Evolutionary conservation across 2,329 filamentous ascomycete species (phyloP), one percentile per base, ranked within the genome.

Genomic region (Calonectria montana): DNA sequence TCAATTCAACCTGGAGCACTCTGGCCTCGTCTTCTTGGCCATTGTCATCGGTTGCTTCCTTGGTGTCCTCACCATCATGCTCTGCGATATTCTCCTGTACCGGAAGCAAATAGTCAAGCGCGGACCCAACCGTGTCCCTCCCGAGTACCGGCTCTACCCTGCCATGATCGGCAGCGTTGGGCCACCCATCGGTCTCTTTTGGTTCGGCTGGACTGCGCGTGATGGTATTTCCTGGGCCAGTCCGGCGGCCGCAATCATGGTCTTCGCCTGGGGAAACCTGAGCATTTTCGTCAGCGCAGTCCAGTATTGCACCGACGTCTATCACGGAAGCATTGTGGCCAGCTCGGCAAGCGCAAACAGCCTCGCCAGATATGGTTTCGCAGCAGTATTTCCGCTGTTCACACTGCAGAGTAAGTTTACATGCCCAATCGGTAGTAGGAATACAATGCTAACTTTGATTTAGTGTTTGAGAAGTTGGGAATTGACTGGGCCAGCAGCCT

Each of bases 201-300:
- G 90, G 89, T 91, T 91, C 74, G 89, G 86, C 0, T 92, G 90
- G 90, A 87, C 87, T 1, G 87, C 88, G 0, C 80, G 83, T 5
- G 69, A 74, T 1, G 83, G 82, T 8, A 78, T 88, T 1, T 84
- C 85, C 4, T 91, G 89, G 88, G 86, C 85, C 0, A 85, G 86
- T 25, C 86, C 88, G 0, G 84, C 87, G 0, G 79, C 88, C 0
- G 87, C 88, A 4, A 88, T 90, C 9, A 82, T 91, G 3, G 83
- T 87, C 0, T 92, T 92, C 76, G 88, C 88, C 0, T 91, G 88
- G 86, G 90, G 90, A 1, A 91, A 91, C 74, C 80, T 92, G 1
- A 89, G 86, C 71, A 83, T 92, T 2, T 92, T 92, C 75, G 85
- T 91, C 72, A 84, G 86, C 66, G 84, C 86, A 3, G 82, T 86